These are phyloP conservation scores for Clonostachys rosea DNA, from an alignment of 2,329 filamentous ascomycete species.

Conservation along the genomic window DNA sequence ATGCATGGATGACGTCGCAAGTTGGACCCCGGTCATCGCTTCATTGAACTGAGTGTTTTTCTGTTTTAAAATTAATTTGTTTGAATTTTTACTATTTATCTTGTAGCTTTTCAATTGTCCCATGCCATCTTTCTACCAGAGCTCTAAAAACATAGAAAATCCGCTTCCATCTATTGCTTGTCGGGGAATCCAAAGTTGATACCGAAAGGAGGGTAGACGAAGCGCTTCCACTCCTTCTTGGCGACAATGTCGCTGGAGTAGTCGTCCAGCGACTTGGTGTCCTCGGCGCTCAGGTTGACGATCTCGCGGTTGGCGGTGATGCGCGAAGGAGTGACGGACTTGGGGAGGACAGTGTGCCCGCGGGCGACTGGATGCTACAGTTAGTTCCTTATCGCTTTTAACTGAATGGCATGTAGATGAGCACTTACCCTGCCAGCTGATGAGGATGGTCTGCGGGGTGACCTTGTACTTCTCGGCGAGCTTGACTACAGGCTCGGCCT, in stretches of 20 bases:
- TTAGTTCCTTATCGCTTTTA: neutral
- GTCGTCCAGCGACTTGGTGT: slow-evolving; percentile 52
- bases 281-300: slow-evolving; percentile 59
- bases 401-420: neutral
- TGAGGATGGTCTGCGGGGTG: slow-evolving; percentile 56
- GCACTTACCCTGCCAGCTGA: slow-evolving; percentile 67
- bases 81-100: neutral
- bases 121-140: neutral
- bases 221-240: slow-evolving; percentile 51
- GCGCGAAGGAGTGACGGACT: slow-evolving; percentile 63
- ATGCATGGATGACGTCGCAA: too few species aligned
- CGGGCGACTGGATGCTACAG: slow-evolving; percentile 49
- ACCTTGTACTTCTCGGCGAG: slow-evolving; percentile 60
- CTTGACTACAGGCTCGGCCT: slow-evolving; percentile 57
- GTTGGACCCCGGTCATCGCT: too few species aligned
- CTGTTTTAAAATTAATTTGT: neutral
- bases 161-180: slow-evolving; percentile 30
- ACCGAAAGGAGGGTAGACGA: slow-evolving; percentile 66
- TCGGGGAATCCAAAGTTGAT: slow-evolving; percentile 71
- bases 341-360: slow-evolving; percentile 67
- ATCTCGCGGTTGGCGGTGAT: slow-evolving; percentile 66
- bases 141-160: neutral
- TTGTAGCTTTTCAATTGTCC: neutral
- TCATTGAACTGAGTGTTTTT: neutral
- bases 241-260: slow-evolving; percentile 46